Percentiles rank a stretch among this genome's conserved stretches.
Evolutionary conservation across 371 early-diverging fungal genomes (phyloP).

Genomic region (Mucor piriformis): DNA sequence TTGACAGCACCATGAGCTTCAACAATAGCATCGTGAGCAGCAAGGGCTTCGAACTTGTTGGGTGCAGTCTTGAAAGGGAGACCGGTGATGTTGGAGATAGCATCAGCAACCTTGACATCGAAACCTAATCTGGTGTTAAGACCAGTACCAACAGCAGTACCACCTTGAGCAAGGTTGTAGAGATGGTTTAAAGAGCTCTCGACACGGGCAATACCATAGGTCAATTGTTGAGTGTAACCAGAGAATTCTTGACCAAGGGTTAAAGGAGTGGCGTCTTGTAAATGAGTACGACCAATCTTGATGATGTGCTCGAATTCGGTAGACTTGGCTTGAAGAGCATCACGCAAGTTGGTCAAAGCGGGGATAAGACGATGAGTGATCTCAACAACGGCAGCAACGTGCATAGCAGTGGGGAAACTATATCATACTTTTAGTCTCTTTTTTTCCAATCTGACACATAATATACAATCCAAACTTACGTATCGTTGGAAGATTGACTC

Average conservation of each 20-base stretch:
- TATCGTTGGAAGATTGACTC: constrained; percentile 89
- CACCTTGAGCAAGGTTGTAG: constrained; percentile 83
- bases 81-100: constrained; percentile 74
- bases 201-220: constrained; percentile 77
- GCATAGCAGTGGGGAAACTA: constrained; percentile 91
- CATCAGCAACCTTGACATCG: constrained; percentile 74
- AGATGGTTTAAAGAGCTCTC: constrained; percentile 71
- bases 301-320: constrained; percentile 75
- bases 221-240: constrained; percentile 82
- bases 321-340: constrained; percentile 67
- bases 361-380: constrained; percentile 72
- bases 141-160: constrained; percentile 93
- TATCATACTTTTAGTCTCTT: background rate
- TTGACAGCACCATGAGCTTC: constrained; percentile 87
- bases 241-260: constrained; percentile 91
- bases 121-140: constrained; percentile 82
- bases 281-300: constrained; percentile 89
- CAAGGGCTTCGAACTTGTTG: constrained; percentile 93
- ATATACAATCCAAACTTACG: constrained; percentile 44
- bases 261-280: constrained; percentile 87
- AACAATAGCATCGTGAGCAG: constrained; percentile 89
- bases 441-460: no score
- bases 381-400: constrained; percentile 81
- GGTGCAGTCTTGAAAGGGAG: constrained; percentile 82
- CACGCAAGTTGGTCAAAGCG: constrained; percentile 66